Percentiles rank a stretch among this genome's conserved stretches.
These are phyloP conservation scores for Lagenidium sp. DNA, from an alignment of 352 stramenopile species.

Conservation along the genomic window DNA sequence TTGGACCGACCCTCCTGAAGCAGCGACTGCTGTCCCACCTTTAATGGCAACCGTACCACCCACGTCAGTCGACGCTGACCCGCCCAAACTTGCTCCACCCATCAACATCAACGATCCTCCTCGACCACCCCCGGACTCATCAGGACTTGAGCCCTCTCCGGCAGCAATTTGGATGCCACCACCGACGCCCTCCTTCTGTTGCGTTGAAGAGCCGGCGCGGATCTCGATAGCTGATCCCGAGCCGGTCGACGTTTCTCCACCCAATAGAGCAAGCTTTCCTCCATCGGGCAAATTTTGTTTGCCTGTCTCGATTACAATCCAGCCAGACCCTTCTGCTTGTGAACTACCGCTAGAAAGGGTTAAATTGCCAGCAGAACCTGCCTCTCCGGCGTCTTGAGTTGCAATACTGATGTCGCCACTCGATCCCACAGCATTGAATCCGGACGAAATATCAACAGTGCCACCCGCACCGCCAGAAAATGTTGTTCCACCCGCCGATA, in stretches of 20 bases:
- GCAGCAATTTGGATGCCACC: conserved; percentile 26
- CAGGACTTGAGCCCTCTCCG: conserved; percentile 25
- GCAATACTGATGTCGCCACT: conserved; percentile 28
- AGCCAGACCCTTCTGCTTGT: conserved; percentile 21
- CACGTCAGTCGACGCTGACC: conserved; percentile 23
- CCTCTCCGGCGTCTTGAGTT: conserved; percentile 24
- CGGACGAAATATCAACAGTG: conserved; percentile 29
- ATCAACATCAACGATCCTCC: conserved; percentile 29
- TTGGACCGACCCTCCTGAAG: conserved; percentile 31
- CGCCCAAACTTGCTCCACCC: conserved; percentile 38
- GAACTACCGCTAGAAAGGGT: too few species aligned
- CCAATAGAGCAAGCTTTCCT: conserved; percentile 25
- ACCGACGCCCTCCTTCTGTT: conserved; percentile 23
- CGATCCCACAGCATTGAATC: conserved; percentile 30
- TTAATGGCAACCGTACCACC: conserved; percentile 27
- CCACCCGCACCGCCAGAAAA: conserved; percentile 23
- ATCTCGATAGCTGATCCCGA: conserved; percentile 29
- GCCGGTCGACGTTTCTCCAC: conserved; percentile 22
- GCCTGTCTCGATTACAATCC: conserved; percentile 38
- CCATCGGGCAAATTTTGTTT: conserved; percentile 20
- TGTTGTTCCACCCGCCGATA: conserved; percentile 29
- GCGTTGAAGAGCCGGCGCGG: conserved; percentile 25
- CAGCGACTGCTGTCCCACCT: conserved; percentile 27
- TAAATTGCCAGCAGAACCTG: too few species aligned
- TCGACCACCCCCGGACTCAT: conserved; percentile 26